These are phyloP conservation scores for Breviolum minutum DNA, from an alignment of 73 alveolate genomes.

Conservation along the genomic window DNA sequence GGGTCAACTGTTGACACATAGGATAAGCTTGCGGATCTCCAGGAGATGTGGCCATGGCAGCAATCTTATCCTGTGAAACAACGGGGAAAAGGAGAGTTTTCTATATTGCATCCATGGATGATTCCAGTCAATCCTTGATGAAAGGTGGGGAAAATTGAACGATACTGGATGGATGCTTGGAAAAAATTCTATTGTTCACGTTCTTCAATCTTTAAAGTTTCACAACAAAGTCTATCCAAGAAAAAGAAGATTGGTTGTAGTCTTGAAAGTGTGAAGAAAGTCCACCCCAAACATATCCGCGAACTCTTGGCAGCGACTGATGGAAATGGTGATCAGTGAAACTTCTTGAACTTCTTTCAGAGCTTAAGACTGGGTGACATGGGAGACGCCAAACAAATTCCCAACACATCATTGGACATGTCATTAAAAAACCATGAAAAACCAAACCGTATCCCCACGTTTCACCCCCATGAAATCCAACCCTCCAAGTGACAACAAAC, in stretches of 20 bases:
- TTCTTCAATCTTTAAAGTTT: not conserved
- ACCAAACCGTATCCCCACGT: not conserved
- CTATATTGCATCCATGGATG: no score
- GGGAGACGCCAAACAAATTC: not conserved
- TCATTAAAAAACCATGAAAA: not conserved
- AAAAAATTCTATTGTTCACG: not conserved
- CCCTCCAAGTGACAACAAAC: no score
- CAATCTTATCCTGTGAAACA: not conserved
- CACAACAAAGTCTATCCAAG: not conserved
- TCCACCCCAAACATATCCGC: no score
- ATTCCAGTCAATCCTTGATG: not conserved
- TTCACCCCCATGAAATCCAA: not conserved
- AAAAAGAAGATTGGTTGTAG: no score
- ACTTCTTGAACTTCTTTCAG: not conserved
- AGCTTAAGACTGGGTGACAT: no score
- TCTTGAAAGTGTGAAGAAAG: no score
- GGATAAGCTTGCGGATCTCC: not conserved
- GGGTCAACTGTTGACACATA: constrained; percentile 6
- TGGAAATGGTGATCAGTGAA: not conserved
- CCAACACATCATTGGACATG: not conserved
- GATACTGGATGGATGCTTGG: not conserved
- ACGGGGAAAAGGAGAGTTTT: not conserved
- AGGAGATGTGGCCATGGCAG: not conserved
- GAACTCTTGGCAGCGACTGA: not conserved
- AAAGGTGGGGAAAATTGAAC: not conserved